Evolutionary conservation across 495 filamentous ascomycete species (phyloP), one percentile per base, ranked within the genome.

Genomic region (Penicillium chermesinum): DNA sequence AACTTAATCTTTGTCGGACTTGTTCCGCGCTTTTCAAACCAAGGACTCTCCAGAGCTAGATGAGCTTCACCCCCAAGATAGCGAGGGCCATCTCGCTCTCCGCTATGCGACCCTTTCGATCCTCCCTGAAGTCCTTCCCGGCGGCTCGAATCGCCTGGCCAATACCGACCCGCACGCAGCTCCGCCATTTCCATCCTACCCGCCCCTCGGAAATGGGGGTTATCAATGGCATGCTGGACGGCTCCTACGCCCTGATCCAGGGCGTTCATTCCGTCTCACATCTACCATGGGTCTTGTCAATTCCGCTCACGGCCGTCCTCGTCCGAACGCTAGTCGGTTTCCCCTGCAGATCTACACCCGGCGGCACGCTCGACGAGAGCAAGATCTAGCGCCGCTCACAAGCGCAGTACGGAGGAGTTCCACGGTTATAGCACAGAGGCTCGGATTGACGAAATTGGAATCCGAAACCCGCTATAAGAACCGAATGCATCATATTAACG

Each of bases 271-370:
- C 58, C 22, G 12, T 69, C 53, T 79, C 77, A 19, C 69, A 72
- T 38, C 74, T 86, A 2, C 79, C 88, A 50, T 95, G 89, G 89
- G 81, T 64, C 39, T 55, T 78, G 7, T 76, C 81, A 19, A 78
- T 95, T 44, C 89, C 89, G 0, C 70, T 87, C 44, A 73, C 86
- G 1, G 85, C 88, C 1, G 44, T 89, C 2, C 32, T 78, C 38
- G 67, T 91, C 40, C 82, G 83, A 45, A 69, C 75, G 22, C 41
- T 70, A 25, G 58, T 85, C 54, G 79, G 81, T 35, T 57, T 84
- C 2, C 87, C 86, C 49, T 86, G 2, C 65, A 75, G 15, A 53
- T 81, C 34, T 88, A 81, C 61, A 64, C 55, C 41, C 67, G 45
- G 73, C 65, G 46, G 49, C 48, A 48, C 58, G 72, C 44, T 16